Conservation (phyloP, 2,329 filamentous ascomycete genomes). For the Penicillium sp. region DNA sequence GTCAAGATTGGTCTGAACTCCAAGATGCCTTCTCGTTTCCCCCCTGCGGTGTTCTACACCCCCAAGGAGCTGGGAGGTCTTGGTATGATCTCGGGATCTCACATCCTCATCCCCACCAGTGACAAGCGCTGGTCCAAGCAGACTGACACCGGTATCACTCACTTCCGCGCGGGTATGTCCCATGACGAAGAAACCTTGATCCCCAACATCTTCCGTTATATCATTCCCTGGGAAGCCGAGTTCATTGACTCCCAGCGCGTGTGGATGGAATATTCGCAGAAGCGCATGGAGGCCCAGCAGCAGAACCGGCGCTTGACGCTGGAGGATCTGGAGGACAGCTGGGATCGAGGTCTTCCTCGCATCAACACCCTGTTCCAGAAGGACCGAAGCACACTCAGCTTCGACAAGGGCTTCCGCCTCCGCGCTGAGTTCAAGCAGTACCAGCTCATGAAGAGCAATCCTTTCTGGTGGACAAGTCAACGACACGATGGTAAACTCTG, state of each 20-base stretch:
- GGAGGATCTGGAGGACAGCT: conserved; percentile 95
- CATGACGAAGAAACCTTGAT: conserved; percentile 98
- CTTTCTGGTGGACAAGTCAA: conserved; percentile 99
- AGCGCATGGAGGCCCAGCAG: conserved; percentile 93
- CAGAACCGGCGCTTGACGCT: conserved; percentile 93
- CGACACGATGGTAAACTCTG: conserved; percentile 95
- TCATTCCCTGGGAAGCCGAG: conserved; percentile 98
- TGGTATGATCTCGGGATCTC: conserved; percentile 98
- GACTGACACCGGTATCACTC: conserved; percentile 94
- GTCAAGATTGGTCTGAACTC: conserved; percentile 99
- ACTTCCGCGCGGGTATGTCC: conserved; percentile 96
- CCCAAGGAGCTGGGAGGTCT: conserved; percentile 96
- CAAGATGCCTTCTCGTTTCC: conserved; percentile 99
- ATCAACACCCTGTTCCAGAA: conserved; percentile 99
- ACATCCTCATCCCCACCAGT: conserved; percentile 94
- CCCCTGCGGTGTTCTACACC: conserved; percentile 97
- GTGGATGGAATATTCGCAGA: conserved; percentile 99
- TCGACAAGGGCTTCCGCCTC: conserved; percentile 97
- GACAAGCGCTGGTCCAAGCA: conserved; percentile 99
- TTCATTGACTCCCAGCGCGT: conserved; percentile 99
- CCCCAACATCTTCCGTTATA: conserved; percentile 98
- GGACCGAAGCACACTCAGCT: conserved; percentile 92
- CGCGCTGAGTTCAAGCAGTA: conserved; percentile 98
- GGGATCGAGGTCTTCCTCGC: conserved; percentile 94
- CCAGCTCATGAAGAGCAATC: conserved; percentile 98